phyloP scores from a whole-genome alignment of 2,329 filamentous ascomycete genomes.

The Fusarium sp. region DNA sequence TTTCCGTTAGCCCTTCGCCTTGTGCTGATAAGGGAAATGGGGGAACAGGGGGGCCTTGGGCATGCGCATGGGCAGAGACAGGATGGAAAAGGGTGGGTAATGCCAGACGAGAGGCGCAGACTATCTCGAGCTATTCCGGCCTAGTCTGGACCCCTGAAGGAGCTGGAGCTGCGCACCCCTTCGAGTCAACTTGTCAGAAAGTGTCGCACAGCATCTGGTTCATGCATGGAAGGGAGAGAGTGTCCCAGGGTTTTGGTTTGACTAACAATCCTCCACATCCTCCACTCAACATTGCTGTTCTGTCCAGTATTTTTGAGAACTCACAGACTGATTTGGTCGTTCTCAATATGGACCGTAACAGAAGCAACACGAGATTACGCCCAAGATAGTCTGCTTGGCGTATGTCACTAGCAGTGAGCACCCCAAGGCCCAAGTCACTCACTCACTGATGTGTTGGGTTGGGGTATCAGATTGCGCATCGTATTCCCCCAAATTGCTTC shows the following conservation, averaged over 20 bases:
- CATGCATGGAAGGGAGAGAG: slow-evolving; percentile 10
- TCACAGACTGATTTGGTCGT: neutral
- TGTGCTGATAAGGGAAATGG: slow-evolving; percentile 25
- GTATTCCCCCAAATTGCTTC: slow-evolving; percentile 25
- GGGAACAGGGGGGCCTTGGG: neutral
- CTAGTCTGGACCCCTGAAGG: slow-evolving; percentile 26
- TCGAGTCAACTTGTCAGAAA: slow-evolving; percentile 10
- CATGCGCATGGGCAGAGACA: neutral
- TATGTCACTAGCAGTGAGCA: slow-evolving; percentile 21
- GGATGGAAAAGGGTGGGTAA: slow-evolving; percentile 2
- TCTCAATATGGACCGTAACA: neutral
- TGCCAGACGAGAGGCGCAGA: slow-evolving; percentile 32
- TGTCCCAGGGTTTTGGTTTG: slow-evolving; percentile 30
- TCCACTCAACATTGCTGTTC: neutral
- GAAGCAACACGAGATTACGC: slow-evolving; percentile 28
- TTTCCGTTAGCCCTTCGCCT: slow-evolving; percentile 4
- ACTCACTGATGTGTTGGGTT: neutral
- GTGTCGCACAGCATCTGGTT: slow-evolving; percentile 25
- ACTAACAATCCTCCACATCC: neutral
- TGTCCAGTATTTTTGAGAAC: neutral
- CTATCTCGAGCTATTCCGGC: slow-evolving; percentile 1
- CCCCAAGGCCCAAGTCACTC: neutral
- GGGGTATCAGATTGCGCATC: slow-evolving; percentile 1
- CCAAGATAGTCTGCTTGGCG: slow-evolving; percentile 21
- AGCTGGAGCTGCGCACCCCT: neutral